Evolutionary conservation across 2,329 filamentous ascomycete species (phyloP), one percentile per base, ranked within the genome.

Genomic region (Apiospora rasikravindrae): DNA sequence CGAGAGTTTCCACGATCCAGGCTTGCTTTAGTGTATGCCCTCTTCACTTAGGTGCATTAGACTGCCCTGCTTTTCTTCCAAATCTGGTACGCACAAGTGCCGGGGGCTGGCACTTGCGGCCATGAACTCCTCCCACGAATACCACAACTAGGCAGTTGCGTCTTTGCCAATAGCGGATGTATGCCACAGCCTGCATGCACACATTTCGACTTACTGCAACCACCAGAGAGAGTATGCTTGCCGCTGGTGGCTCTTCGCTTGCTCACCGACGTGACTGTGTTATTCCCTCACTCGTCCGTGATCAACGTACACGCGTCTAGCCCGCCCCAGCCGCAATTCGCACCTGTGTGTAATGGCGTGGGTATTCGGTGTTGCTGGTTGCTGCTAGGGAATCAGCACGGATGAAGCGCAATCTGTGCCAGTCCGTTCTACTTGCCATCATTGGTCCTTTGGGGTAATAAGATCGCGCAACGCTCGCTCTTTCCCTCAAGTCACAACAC

Each of bases 1-100:
- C 10, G 57, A 64, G 57, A n/a, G 57, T 64, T 64, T 61, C 53
- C 53, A 40, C 57, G 57, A 64, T 64, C 33, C 57, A 64, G 22
- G 7, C 22, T 53, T 53, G 49, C 49, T 10, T 42, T 53, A 53
- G 49, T 26, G 49, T 10, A 26, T 53, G 49, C 10, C 49, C 49
- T 53, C 40, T 37, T 37, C 33, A n/a, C 33, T 37, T 40, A 64
- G 57, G 57, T 40, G 53, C 33, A 64, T 24, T 64, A 64, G 57
- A 2, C 57, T 37, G 29, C 29, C 57, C 57, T 64, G 57, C 6
- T 64, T 40, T 37, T 14, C 57, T 40, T 11, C 33, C 8, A 61
- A 61, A 22, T 61, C 16, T 37, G 53, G 8, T 37, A 33, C 57
- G 22, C 53, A 61, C 53, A 61, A 61, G 53, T 61, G 53, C 53